Percentiles rank a stretch among this genome's conserved stretches.
Evolutionary conservation across 805 yeast species (phyloP).

Genomic region (Yueomyces sinensis): DNA sequence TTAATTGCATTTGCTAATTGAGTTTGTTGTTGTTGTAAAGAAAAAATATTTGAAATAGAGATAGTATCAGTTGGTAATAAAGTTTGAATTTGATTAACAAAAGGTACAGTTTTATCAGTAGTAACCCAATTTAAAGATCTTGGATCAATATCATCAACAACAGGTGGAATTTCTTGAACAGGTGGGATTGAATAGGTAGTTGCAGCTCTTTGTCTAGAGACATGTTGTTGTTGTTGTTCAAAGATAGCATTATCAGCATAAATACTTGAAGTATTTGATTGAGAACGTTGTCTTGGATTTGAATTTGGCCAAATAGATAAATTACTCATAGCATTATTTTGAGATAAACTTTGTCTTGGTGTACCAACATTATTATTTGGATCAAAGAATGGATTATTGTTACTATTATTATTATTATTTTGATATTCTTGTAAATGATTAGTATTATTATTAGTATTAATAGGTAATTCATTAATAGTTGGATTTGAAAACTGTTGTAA

Average conservation of each 20-base stretch:
- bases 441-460: constrained; percentile 9
- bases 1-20: constrained; percentile 33
- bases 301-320: constrained; percentile 7
- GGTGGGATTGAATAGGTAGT: constrained; percentile 4
- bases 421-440: constrained; percentile 7
- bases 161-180: constrained; percentile 21
- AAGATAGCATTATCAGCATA: constrained; percentile 20
- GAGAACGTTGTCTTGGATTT: constrained; percentile 15
- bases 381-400: constrained; percentile 1
- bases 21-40: constrained; percentile 37
- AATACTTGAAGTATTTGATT: constrained; percentile 23
- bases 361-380: constrained; percentile 1
- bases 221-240: constrained; percentile 7
- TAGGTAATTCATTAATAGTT: constrained; percentile 3
- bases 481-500: constrained; percentile 4
- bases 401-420: not conserved
- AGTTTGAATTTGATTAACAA: constrained; percentile 56
- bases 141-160: constrained; percentile 50
- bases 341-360: not conserved
- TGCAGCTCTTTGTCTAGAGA: constrained; percentile 1
- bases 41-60: constrained; percentile 55
- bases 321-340: constrained; percentile 5
- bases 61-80: constrained; percentile 68
- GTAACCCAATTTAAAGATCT: constrained; percentile 50
- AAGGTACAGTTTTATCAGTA: constrained; percentile 56